Conservation (phyloP, 129 eudicot genomes). For the Deinandra increscens region DNA sequence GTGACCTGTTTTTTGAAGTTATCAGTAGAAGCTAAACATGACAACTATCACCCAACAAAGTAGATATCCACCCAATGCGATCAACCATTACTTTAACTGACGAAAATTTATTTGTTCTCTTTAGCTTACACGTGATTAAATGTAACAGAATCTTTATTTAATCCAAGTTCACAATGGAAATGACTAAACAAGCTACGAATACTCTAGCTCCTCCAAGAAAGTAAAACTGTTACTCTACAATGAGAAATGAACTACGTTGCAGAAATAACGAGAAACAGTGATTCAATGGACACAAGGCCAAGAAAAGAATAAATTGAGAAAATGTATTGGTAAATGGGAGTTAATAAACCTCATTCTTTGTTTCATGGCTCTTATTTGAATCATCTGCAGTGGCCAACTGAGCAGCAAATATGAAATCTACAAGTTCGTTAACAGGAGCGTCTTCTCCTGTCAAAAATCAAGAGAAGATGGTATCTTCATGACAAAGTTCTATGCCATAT, state of each 20-base stretch:
- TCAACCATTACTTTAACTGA: not conserved
- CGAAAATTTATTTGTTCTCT: not conserved
- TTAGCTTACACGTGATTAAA: not conserved
- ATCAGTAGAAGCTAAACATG: not conserved
- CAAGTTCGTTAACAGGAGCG: constrained; percentile 3
- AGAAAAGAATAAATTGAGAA: constrained; percentile 1
- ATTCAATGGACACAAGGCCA: no score
- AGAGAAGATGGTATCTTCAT: not conserved
- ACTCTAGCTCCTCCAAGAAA: not conserved
- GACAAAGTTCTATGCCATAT: not conserved
- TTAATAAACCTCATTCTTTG: constrained; percentile 43
- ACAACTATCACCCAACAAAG: not conserved
- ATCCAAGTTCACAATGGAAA: not conserved
- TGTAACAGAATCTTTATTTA: not conserved
- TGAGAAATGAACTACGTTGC: no score
- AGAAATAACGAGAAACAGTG: no score
- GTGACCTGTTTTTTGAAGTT: not conserved
- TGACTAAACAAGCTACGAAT: not conserved
- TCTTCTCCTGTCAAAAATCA: not conserved
- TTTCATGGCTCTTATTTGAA: constrained; percentile 3
- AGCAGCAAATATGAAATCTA: constrained; percentile 15
- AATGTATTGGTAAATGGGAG: constrained; percentile 14
- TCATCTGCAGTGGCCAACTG: constrained; percentile 1
- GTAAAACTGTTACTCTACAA: not conserved
- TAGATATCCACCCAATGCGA: not conserved